Conservation (phyloP, 2,329 filamentous ascomycete species). For the Botrytis galanthina region DNA sequence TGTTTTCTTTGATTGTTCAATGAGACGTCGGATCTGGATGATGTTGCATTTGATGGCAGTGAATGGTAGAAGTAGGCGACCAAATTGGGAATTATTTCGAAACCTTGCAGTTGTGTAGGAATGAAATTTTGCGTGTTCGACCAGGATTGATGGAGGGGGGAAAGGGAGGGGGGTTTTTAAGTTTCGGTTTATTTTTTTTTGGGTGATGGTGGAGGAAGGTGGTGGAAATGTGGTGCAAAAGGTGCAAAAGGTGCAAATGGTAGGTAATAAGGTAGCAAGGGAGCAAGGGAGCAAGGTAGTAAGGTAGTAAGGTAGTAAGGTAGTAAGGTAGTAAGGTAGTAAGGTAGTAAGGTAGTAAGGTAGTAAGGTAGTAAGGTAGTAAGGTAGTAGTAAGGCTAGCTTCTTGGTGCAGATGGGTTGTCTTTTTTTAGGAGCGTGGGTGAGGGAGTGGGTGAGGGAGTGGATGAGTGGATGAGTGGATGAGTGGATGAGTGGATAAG, state of each 20-base stretch:
- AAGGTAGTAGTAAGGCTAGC: not conserved
- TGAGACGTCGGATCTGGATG: slow-evolving; percentile 14
- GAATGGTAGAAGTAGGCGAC: slow-evolving; percentile 4
- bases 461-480: not conserved
- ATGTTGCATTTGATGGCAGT: slow-evolving; percentile 19
- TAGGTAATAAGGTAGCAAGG: not conserved
- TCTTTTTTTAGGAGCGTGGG: not conserved
- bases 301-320: too few relatives aligned
- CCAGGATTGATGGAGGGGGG: too few relatives aligned
- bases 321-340: too few relatives aligned
- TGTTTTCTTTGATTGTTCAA: not conserved
- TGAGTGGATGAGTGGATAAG: not conserved
- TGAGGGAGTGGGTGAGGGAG: not conserved
- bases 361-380: too few relatives aligned
- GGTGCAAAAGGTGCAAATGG: not conserved
- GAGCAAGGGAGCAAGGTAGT: too few relatives aligned
- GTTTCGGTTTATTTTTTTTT: not conserved
- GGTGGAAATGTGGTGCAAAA: too few relatives aligned
- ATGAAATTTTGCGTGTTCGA: not conserved
- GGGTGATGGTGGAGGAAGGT: not conserved
- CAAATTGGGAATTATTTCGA: not conserved
- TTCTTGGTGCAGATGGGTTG: not conserved
- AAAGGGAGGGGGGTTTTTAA: not conserved
- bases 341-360: too few relatives aligned
- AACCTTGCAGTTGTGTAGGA: not conserved